phyloP scores from a whole-genome alignment of 768 basidiomycete species.

The Mycena olivaceomarginata region DNA sequence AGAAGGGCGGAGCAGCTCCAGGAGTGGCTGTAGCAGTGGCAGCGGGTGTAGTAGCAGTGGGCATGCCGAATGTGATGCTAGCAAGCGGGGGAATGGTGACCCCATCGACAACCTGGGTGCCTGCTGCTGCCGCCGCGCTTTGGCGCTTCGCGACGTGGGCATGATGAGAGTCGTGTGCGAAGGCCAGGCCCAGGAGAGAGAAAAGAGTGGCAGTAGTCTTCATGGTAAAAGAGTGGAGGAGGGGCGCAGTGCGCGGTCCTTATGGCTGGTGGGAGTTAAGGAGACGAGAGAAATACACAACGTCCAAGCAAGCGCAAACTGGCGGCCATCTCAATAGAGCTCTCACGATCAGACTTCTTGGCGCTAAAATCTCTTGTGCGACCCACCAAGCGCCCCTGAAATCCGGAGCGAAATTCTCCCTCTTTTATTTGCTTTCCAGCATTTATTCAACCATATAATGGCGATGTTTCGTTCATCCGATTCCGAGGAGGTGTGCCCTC shows the following conservation, averaged over 20 bases:
- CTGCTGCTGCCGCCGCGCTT: conserved; percentile 37
- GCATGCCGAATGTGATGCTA: conserved; percentile 79
- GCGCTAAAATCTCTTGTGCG: too few relatives aligned
- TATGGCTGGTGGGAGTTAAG: conserved; percentile 19
- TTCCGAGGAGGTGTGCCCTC: conserved; percentile 2
- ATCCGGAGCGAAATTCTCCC: not conserved
- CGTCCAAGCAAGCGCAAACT: not conserved
- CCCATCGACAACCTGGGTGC: conserved; percentile 46
- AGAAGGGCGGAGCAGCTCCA: conserved; percentile 77
- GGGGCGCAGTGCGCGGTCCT: not conserved
- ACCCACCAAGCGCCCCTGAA: too few relatives aligned
- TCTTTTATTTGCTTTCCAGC: not conserved
- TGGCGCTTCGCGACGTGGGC: conserved; percentile 43
- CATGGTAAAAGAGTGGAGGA: conserved; percentile 57
- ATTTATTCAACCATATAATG: not conserved
- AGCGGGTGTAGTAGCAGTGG: conserved; percentile 68
- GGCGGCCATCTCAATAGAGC: not conserved
- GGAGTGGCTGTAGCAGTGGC: conserved; percentile 72
- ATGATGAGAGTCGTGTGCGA: conserved; percentile 58
- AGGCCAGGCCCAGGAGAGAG: conserved; percentile 58
- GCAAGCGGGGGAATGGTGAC: conserved; percentile 74
- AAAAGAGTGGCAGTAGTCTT: conserved; percentile 66
- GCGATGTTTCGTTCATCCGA: not conserved
- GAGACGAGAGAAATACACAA: conserved; percentile 13
- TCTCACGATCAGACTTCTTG: not conserved